Percentiles rank a stretch among this genome's conserved stretches.
Evolutionary conservation across 2,329 filamentous ascomycete species (phyloP).

Genomic region (Lasiodiplodia citricola): DNA sequence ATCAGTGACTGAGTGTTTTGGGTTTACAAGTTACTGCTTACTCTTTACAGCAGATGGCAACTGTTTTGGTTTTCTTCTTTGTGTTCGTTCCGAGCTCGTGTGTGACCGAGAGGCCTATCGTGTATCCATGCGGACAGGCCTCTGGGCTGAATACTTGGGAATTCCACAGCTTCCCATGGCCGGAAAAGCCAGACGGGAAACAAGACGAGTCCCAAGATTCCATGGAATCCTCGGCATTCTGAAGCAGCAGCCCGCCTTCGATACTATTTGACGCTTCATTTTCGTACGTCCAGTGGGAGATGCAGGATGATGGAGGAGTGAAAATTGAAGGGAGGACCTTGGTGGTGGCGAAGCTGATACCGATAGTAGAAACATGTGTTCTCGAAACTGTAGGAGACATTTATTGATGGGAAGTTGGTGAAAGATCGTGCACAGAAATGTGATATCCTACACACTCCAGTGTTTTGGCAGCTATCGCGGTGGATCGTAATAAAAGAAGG

Average conservation of each 20-base stretch:
- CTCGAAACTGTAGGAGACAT: no score
- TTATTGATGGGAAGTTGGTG: no score
- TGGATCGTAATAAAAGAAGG: no score
- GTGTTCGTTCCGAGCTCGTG: not conserved
- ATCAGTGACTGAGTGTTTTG: not conserved
- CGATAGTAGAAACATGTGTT: not conserved
- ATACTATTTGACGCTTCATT: not conserved
- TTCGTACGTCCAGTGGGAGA: not conserved
- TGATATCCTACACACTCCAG: no score
- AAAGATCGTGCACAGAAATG: no score
- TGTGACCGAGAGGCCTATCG: not conserved
- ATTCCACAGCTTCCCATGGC: not conserved
- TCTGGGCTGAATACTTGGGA: constrained; percentile 2
- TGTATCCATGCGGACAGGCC: not conserved
- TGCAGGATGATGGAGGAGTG: not conserved
- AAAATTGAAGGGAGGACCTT: not conserved
- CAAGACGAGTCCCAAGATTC: not conserved
- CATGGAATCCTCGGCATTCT: not conserved
- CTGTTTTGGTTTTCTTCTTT: not conserved
- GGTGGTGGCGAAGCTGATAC: not conserved
- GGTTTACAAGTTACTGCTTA: not conserved
- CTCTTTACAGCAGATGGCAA: not conserved
- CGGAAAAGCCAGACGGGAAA: not conserved
- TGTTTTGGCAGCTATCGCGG: no score
- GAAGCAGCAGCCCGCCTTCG: not conserved